Conservation (phyloP, 805 yeast genomes). For the Wickerhamomyces canadensis region DNA sequence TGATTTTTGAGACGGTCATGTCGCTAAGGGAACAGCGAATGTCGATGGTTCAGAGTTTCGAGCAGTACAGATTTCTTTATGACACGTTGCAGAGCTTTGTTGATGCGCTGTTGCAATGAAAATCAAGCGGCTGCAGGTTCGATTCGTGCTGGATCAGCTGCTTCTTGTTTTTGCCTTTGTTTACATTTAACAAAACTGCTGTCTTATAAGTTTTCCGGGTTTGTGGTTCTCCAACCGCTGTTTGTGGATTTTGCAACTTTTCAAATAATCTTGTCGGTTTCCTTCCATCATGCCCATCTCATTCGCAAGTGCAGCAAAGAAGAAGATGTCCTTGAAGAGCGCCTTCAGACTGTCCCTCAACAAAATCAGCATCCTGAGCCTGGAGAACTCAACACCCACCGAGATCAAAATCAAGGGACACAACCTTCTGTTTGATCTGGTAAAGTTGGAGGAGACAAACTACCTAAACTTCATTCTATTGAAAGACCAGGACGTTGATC, state of each 20-base stretch:
- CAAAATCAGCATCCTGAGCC: conserved; percentile 12
- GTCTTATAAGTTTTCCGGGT: no score
- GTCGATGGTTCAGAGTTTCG: conserved; percentile 44
- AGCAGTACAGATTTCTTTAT: conserved; percentile 41
- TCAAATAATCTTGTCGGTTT: no score
- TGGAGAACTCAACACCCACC: conserved; percentile 1
- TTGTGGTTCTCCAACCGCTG: no score
- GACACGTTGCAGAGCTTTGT: conserved; percentile 25
- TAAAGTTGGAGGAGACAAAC: conserved; percentile 15
- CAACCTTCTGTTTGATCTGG: conserved; percentile 10
- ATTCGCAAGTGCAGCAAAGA: no score
- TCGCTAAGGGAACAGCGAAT: conserved; percentile 40
- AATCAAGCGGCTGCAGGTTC: not conserved
- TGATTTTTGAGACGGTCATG: conserved; percentile 34
- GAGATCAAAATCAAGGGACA: conserved; percentile 1
- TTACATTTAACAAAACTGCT: no score
- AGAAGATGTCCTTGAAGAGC: conserved; percentile 15
- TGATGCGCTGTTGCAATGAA: not conserved
- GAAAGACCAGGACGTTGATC: not conserved
- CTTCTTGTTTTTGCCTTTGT: no score
- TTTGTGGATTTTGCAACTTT: no score
- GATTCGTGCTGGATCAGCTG: no score
- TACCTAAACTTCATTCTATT: conserved; percentile 16
- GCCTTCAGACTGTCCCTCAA: conserved; percentile 15
- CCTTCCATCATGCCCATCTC: no score